These are phyloP conservation scores for Mortierella alpina DNA, from an alignment of 192 early-diverging fungal species.

Conservation along the genomic window DNA sequence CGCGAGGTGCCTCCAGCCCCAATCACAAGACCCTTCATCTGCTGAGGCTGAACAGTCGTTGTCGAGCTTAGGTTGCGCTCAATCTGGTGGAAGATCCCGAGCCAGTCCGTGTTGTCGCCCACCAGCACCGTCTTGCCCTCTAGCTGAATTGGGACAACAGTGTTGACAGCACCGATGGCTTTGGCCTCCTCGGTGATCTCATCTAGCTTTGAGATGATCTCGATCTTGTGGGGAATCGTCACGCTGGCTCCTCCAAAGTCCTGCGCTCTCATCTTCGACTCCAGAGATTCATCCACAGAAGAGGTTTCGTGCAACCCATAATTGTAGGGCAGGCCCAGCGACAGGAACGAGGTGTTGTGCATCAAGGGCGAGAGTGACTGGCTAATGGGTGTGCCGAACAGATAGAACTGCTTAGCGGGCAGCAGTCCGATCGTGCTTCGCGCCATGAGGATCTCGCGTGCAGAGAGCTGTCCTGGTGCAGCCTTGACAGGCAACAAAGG, in stretches of 20 bases:
- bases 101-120: constrained; percentile 97
- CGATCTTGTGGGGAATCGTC: constrained; percentile 95
- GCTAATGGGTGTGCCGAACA: constrained; percentile 93
- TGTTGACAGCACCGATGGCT: constrained; percentile 96
- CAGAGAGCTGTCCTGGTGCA: constrained; percentile 93
- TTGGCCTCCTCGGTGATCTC: constrained; percentile 79
- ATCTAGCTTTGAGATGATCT: constrained; percentile 81
- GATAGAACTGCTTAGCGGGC: constrained; percentile 75
- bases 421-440: constrained; percentile 75
- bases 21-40: constrained; percentile 82
- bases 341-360: constrained; percentile 92
- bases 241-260: constrained; percentile 95
- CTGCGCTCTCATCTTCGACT: constrained; percentile 57
- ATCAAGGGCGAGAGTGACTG: constrained; percentile 90
- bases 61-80: constrained; percentile 54
- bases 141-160: constrained; percentile 66
- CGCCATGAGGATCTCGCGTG: constrained; percentile 81
- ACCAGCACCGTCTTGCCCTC: constrained; percentile 57
- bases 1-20: constrained; percentile 95
- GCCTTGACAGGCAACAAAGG: constrained; percentile 78
- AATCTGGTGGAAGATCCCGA: constrained; percentile 84
- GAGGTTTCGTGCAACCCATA: constrained; percentile 83
- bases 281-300: constrained; percentile 67
- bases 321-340: constrained; percentile 85
- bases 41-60: constrained; percentile 7